Conservation (phyloP, 192 early-diverging fungal genomes). For the Backusella morwellensis region DNA sequence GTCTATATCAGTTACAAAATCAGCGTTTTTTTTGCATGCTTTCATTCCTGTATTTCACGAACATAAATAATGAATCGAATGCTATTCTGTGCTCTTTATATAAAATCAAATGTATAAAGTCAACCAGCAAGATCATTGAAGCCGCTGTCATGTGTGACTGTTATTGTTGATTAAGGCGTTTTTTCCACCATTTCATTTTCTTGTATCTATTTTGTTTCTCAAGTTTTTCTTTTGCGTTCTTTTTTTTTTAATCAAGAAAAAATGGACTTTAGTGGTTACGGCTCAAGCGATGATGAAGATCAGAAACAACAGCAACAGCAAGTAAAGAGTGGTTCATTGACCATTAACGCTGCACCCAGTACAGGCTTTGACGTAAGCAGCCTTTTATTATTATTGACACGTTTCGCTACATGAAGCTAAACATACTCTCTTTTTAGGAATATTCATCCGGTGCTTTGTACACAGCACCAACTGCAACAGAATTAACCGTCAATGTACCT, state of each 20-base stretch:
- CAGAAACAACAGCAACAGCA: background rate
- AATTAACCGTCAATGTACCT: constrained; percentile 53
- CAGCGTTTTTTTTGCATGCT: too few relatives aligned
- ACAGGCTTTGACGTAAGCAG: constrained; percentile 49
- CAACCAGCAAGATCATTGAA: background rate
- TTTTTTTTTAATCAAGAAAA: background rate
- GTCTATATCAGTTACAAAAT: too few relatives aligned
- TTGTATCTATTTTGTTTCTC: background rate
- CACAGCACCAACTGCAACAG: constrained; percentile 54
- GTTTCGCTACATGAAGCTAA: background rate
- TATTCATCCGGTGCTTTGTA: constrained; percentile 32
- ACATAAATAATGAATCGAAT: too few relatives aligned
- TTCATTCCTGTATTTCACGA: too few relatives aligned
- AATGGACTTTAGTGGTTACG: constrained; percentile 38
- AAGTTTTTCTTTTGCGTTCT: background rate
- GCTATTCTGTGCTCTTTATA: too few relatives aligned
- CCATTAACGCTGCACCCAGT: constrained; percentile 50
- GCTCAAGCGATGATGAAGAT: constrained; percentile 38
- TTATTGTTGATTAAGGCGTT: background rate
- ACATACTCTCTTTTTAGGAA: background rate
- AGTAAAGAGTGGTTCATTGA: background rate
- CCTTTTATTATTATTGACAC: background rate
- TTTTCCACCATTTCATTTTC: background rate
- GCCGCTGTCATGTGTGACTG: constrained; percentile 1
- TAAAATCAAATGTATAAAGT: too few relatives aligned